Conservation (phyloP, 1,139 yeast genomes). For the Blastobotrys aristatus region DNA sequence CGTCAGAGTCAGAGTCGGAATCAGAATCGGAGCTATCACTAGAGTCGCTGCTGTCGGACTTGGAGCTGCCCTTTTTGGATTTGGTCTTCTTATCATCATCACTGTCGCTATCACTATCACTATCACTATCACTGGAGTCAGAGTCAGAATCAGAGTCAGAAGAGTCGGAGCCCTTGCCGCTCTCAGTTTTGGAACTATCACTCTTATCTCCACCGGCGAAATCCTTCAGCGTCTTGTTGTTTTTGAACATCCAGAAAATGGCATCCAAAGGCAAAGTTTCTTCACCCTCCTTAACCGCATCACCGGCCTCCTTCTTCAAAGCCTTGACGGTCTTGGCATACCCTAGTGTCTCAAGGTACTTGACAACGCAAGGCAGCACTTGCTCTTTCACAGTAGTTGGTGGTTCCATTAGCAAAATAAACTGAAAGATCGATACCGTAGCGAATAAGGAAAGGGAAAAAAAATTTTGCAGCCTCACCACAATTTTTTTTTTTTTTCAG, state of each 20-base stretch:
- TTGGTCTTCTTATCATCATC: neutral
- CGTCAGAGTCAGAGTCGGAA: conserved; percentile 26
- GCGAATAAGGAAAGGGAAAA: neutral
- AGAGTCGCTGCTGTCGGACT: neutral
- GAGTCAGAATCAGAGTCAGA: conserved; percentile 16
- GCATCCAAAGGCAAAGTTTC: conserved; percentile 21
- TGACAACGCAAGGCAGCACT: conserved; percentile 26
- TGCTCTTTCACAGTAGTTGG: conserved; percentile 14
- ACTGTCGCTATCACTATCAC: conserved; percentile 2
- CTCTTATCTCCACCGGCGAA: conserved; percentile 24
- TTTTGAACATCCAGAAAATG: conserved; percentile 26
- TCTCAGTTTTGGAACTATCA: conserved; percentile 20
- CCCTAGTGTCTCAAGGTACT: conserved; percentile 25
- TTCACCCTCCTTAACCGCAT: conserved; percentile 12
- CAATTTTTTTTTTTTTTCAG: neutral
- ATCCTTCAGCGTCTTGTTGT: conserved; percentile 25
- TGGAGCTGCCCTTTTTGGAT: neutral
- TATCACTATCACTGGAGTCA: conserved; percentile 17
- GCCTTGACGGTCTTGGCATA: conserved; percentile 27
- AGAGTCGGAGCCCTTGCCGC: conserved; percentile 21
- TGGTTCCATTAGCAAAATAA: neutral
- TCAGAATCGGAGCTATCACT: neutral
- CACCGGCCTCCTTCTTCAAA: conserved; percentile 21
- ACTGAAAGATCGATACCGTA: neutral
- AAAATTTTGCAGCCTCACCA: neutral